Evolutionary conservation across 305 asterid genomes (phyloP).

Genomic region (Fraxinus floribunda): DNA sequence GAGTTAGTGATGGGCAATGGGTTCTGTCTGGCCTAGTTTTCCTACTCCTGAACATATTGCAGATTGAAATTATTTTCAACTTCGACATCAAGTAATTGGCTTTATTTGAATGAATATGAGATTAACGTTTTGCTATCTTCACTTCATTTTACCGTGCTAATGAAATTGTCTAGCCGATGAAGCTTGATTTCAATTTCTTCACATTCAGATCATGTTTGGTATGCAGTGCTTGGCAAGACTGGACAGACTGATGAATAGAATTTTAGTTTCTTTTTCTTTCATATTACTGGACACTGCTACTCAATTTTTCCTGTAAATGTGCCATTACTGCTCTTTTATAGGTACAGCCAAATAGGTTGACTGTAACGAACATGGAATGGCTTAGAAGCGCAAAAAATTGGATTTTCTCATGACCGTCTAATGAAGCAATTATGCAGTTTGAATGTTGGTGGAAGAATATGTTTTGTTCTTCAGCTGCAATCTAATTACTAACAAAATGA

Average conservation of each 20-base stretch:
- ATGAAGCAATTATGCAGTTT: background rate
- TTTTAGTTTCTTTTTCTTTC: background rate
- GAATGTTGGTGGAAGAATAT: background rate
- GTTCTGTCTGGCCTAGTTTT: background rate
- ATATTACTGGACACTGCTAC: background rate
- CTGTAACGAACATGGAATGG: background rate
- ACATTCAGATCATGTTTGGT: background rate
- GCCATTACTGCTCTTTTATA: background rate
- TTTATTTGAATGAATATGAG: background rate
- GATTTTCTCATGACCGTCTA: background rate
- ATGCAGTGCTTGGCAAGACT: background rate
- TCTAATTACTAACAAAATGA: background rate
- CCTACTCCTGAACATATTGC: background rate
- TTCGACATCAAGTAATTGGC: background rate
- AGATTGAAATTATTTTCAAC: background rate
- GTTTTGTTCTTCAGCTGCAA: background rate
- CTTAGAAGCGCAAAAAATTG: background rate
- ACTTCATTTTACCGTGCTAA: background rate
- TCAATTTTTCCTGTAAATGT: background rate
- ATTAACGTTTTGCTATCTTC: background rate
- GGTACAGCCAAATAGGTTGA: background rate
- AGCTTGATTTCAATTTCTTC: background rate
- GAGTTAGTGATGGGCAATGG: background rate
- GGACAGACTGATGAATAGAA: background rate
- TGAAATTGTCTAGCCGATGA: background rate